Base-by-base conservation (phyloP, 2,329 filamentous ascomycete species). In the Trichophyton benhamiae region DNA sequence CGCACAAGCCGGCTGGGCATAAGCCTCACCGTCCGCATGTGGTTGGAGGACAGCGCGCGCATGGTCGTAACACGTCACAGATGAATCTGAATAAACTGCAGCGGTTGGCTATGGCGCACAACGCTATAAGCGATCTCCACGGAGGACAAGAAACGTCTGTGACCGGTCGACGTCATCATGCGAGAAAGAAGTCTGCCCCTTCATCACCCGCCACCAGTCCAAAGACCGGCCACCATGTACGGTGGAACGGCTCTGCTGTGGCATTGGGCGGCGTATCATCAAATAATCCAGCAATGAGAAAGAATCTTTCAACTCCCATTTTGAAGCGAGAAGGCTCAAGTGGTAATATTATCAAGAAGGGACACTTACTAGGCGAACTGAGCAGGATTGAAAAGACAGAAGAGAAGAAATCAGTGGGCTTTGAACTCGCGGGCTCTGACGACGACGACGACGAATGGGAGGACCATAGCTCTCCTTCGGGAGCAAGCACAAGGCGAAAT, bases 381-480 rank as follows among this genome's bases (percentile, higher is more conserved):
- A 58, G 58, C 5, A 64, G 49, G 46, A 38, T 13, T 38, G 61
- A 49, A 3, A 59, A 60, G n/a, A 36, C 38, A 41, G 74, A 72
- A 66, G 62, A 65, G 41, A 76, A 76, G 69, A 78, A 77, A 65
- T 71, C 74, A n/a, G 75, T 77, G 59, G 76, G 77, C 15, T 78
- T 78, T 64, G 74, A 78, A 63, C 66, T 79, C 44, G 77, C 70
- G 3, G 75, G 74, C 61, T 74, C 75, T 15, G 74, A 72, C 60
- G 74, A 76, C 64, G 67, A 70, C 46, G 76, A 78, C 63, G 75
- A 69, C 62, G 77, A 78, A 64, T 78, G 77, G 76, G 76, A 78
- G 64, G 76, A 79, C 66, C 70, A 68, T 20, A 77, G 75, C 27
- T 77, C 76, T 22, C 74, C 77, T 64, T 79, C 77, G 17, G 76